Conservation (phyloP, 345 rosid species). For the Rhodamnia rubescens region DNA sequence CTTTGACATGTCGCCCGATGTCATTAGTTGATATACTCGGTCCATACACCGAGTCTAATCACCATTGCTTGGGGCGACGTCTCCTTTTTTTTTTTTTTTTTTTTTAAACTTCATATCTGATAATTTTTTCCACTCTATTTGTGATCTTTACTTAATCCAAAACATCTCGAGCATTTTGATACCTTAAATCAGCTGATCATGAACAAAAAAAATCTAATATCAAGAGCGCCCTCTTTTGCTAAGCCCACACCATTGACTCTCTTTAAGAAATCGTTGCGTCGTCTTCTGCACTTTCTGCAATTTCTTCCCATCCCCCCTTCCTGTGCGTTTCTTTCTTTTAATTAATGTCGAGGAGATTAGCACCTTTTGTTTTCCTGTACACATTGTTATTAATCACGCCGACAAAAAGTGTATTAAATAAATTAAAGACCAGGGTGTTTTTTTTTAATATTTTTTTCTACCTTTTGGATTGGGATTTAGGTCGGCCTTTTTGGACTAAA, state of each 20-base stretch:
- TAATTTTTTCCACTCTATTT: background rate
- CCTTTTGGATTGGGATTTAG: background rate
- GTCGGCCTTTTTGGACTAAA: background rate
- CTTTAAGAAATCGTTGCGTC: background rate
- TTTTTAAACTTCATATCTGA: background rate
- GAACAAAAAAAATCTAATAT: background rate
- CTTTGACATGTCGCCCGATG: background rate
- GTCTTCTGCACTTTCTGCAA: background rate
- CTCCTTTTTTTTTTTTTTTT: background rate
- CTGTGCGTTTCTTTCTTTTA: background rate
- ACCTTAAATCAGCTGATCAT: background rate
- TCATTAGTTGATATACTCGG: background rate
- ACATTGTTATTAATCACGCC: background rate
- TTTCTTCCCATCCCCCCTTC: background rate
- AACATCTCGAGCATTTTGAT: background rate
- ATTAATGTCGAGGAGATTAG: background rate
- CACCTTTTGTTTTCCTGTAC: background rate
- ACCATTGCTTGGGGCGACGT: rapidly evolving
- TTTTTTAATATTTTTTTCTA: rapidly evolving
- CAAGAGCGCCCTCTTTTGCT: background rate
- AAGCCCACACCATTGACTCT: background rate
- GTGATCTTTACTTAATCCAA: background rate
- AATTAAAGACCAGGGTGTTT: background rate
- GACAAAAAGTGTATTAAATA: background rate
- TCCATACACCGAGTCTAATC: background rate